Evolutionary conservation across 495 filamentous ascomycete species (phyloP).

Genomic region (Xylaria palmicola): DNA sequence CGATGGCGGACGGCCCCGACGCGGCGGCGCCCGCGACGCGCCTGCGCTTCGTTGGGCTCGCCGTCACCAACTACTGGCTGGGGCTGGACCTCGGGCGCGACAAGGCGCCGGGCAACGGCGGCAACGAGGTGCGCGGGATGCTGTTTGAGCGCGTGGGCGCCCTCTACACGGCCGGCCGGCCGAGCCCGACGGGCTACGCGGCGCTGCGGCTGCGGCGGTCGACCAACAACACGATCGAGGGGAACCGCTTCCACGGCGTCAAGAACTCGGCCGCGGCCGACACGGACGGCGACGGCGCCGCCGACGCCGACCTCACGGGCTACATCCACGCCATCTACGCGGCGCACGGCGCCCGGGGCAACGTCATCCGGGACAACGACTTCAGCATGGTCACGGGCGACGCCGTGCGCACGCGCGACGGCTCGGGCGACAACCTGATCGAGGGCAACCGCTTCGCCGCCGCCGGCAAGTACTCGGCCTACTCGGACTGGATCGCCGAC

Average conservation of each 20-base stretch:
- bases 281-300: neutral
- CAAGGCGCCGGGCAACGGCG: conserved; percentile 7
- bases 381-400: conserved; percentile 12
- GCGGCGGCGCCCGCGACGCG: neutral
- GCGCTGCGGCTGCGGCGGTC: conserved; percentile 6
- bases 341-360: neutral
- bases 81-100: conserved; percentile 9
- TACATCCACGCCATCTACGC: conserved; percentile 12
- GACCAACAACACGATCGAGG: conserved; percentile 5
- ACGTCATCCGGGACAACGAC: conserved; percentile 4
- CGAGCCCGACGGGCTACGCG: conserved; percentile 4
- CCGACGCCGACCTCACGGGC: neutral
- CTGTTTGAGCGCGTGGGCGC: conserved; percentile 12
- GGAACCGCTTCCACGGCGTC: conserved; percentile 14
- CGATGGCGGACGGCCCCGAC: conserved; percentile 1
- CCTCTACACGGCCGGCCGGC: conserved; percentile 1
- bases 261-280: conserved; percentile 9
- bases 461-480: conserved; percentile 13
- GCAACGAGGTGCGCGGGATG: conserved; percentile 6
- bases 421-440: conserved; percentile 5
- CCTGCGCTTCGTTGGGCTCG: conserved; percentile 4
- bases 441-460: conserved; percentile 1
- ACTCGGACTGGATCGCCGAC: conserved; percentile 13
- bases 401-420: conserved; percentile 11
- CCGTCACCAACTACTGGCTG: conserved; percentile 13